Conservation (phyloP, 345 rosid genomes). For the Angophora floribunda region DNA sequence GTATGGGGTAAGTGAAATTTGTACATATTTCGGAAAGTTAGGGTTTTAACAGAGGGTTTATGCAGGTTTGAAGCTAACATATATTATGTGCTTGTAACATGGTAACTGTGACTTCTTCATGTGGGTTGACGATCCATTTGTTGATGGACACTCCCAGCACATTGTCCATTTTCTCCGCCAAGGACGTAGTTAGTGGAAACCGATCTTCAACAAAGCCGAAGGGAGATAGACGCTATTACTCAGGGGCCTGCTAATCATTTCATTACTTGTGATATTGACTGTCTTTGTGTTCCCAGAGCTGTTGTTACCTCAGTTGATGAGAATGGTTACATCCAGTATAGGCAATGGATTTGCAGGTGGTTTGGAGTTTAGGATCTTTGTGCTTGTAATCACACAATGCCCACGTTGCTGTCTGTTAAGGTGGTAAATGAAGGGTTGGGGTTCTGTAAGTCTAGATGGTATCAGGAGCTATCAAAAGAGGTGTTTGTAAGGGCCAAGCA, state of each 20-base stretch:
- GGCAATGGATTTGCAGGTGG: background rate
- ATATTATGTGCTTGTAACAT: background rate
- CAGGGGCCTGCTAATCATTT: background rate
- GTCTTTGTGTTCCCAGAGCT: background rate
- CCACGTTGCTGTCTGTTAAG: background rate
- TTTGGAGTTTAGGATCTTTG: background rate
- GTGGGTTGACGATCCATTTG: background rate
- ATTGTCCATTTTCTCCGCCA: fast-evolving
- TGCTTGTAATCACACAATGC: background rate
- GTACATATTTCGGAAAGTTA: background rate
- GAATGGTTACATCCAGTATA: too few species aligned
- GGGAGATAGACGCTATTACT: background rate
- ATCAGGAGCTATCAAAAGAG: background rate
- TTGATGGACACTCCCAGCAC: background rate
- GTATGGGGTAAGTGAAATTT: background rate
- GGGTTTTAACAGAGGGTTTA: background rate
- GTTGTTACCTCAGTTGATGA: background rate
- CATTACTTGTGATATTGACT: background rate
- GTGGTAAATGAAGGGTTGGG: background rate
- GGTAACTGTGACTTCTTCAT: background rate
- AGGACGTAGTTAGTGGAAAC: background rate
- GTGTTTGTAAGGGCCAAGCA: background rate
- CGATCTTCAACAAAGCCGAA: background rate
- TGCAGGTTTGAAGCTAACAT: background rate
- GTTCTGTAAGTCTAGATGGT: background rate